Evolutionary conservation across 768 basidiomycete genomes (phyloP).

Genomic region (Mycena amicta): DNA sequence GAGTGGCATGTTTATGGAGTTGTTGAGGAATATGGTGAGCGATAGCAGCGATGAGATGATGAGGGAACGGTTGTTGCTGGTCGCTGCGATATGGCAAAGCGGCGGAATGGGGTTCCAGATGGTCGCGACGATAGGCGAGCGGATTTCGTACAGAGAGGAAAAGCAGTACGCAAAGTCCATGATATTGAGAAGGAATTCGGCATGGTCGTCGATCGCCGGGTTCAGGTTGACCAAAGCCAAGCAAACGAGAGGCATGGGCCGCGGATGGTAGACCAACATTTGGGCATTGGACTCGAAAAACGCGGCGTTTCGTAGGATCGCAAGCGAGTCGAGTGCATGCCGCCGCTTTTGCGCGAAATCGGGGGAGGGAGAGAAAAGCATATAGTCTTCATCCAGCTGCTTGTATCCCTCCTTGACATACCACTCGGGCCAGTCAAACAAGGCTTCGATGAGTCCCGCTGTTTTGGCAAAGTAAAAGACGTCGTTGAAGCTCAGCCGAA

Average conservation of each 20-base stretch:
- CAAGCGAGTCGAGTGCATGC: conserved; percentile 84
- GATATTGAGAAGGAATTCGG: conserved; percentile 71
- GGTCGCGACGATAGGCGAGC: conserved; percentile 32
- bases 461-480: conserved; percentile 70
- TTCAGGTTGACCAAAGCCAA: conserved; percentile 66
- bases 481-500: conserved; percentile 79
- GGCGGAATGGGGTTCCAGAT: conserved; percentile 55
- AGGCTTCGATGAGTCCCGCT: conserved; percentile 78
- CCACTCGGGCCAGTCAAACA: conserved; percentile 90
- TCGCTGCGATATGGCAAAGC: conserved; percentile 55
- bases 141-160: conserved; percentile 44
- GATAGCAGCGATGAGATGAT: conserved; percentile 66
- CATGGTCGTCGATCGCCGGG: conserved; percentile 62
- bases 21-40: conserved; percentile 63
- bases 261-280: conserved; percentile 59
- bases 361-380: conserved; percentile 59
- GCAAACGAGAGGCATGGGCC: conserved; percentile 67
- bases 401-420: conserved; percentile 68
- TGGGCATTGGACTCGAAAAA: conserved; percentile 66
- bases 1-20: conserved; percentile 58
- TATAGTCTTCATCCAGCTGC: conserved; percentile 39
- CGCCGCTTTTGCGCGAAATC: conserved; percentile 57
- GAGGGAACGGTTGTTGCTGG: conserved; percentile 72
- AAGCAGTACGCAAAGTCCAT: conserved; percentile 74
- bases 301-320: conserved; percentile 86